These are phyloP conservation scores for Pholiota adiposa DNA, from an alignment of 1,284 basidiomycete species.

Conservation along the genomic window DNA sequence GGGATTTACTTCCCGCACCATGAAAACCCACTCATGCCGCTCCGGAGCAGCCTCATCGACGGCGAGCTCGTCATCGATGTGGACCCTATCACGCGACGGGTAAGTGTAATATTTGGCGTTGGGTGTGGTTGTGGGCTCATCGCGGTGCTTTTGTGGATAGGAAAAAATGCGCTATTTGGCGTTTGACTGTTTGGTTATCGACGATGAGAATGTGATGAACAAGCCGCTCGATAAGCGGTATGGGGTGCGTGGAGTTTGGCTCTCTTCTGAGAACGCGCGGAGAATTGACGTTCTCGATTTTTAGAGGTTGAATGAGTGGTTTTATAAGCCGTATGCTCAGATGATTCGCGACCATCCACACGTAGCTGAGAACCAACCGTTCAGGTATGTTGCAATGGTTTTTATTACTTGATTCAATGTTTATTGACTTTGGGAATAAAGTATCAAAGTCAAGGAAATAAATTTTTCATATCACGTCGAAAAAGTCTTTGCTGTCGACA, in stretches of 20 bases:
- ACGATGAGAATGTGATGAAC: slow-evolving; percentile 87
- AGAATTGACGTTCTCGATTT: slow-evolving; percentile 16
- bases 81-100: slow-evolving; percentile 74
- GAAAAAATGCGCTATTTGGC: slow-evolving; percentile 83
- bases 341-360: slow-evolving; percentile 73
- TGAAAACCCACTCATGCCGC: slow-evolving; percentile 64
- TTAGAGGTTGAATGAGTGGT: slow-evolving; percentile 84
- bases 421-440: slow-evolving; percentile 33
- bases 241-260: slow-evolving; percentile 67
- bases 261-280: not conserved
- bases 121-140: slow-evolving; percentile 1
- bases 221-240: slow-evolving; percentile 87
- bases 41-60: slow-evolving; percentile 89
- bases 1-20: slow-evolving; percentile 91
- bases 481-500: slow-evolving; percentile 82
- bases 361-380: slow-evolving; percentile 72
- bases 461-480: slow-evolving; percentile 58
- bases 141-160: slow-evolving; percentile 41
- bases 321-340: slow-evolving; percentile 80
- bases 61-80: slow-evolving; percentile 95
- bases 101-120: slow-evolving; percentile 39
- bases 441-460: slow-evolving; percentile 50
- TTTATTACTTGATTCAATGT: slow-evolving; percentile 1
- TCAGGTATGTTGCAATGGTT: slow-evolving; percentile 61
- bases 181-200: slow-evolving; percentile 93